phyloP scores from a whole-genome alignment of 2,329 filamentous ascomycete genomes.

The Fusarium udum region DNA sequence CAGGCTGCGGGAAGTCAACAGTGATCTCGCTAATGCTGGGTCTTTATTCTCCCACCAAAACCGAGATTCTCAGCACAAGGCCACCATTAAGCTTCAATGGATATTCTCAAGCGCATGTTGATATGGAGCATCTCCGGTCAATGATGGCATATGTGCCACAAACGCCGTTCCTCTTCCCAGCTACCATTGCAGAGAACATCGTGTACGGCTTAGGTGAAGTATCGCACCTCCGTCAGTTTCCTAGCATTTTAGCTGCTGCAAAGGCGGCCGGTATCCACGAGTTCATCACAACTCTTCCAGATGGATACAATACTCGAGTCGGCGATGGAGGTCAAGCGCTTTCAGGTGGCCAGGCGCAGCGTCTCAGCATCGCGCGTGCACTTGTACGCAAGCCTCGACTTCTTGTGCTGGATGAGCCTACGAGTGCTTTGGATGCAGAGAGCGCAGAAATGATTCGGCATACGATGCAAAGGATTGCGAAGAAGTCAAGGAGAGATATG shows the following conservation, averaged over 20 bases:
- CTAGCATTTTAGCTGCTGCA: constrained; percentile 62
- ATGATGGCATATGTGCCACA: constrained; percentile 76
- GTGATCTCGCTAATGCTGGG: constrained; percentile 78
- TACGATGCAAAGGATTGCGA: constrained; percentile 66
- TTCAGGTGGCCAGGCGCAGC: constrained; percentile 84
- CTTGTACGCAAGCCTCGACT: constrained; percentile 76
- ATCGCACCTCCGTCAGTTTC: constrained; percentile 58
- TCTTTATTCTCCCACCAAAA: constrained; percentile 64
- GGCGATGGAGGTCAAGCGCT: constrained; percentile 80
- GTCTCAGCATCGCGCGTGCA: constrained; percentile 82
- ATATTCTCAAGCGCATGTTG: constrained; percentile 64
- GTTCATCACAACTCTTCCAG: constrained; percentile 76
- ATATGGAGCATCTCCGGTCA: constrained; percentile 68
- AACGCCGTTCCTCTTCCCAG: constrained; percentile 79
- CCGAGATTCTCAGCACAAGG: not conserved
- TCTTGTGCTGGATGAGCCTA: constrained; percentile 87
- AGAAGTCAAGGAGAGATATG: constrained; percentile 53
- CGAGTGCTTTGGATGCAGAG: constrained; percentile 78
- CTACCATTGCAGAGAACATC: constrained; percentile 82
- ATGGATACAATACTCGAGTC: constrained; percentile 68
- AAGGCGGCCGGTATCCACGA: constrained; percentile 74
- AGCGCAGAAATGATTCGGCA: constrained; percentile 71
- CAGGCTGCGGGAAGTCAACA: constrained; percentile 92
- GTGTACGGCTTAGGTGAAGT: constrained; percentile 73
- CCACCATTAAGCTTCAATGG: constrained; percentile 66